Conservation (phyloP, 139 green algal genomes). For the Auxenochlorella pyrenoidosa region DNA sequence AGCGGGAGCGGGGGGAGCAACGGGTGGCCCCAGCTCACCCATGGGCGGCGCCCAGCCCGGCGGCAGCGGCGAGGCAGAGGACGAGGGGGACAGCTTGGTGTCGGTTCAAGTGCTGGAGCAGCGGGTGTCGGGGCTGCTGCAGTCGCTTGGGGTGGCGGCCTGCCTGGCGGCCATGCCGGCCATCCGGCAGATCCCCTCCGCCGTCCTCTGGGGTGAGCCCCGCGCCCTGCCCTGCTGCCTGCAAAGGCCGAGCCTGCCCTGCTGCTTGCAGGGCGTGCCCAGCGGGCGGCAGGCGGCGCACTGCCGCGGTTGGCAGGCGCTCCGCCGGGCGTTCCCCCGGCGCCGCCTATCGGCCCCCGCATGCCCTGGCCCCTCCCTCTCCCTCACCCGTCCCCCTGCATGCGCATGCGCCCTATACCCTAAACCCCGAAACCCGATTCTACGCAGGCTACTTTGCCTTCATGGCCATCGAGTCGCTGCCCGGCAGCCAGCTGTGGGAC, state of each 20-base stretch:
- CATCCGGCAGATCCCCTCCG: slow-evolving; percentile 73
- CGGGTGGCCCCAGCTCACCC: neutral
- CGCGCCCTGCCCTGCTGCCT: neutral
- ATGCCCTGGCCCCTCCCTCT: neutral
- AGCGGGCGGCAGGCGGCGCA: no score
- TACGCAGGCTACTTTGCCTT: slow-evolving; percentile 84
- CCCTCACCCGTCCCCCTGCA: no score
- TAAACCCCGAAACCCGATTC: no score
- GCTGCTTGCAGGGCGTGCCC: neutral
- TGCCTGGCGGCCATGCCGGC: slow-evolving; percentile 76
- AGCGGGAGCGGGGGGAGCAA: neutral
- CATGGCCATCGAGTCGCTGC: slow-evolving; percentile 86
- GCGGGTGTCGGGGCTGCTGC: slow-evolving; percentile 76
- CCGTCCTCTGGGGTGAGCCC: slow-evolving; percentile 70
- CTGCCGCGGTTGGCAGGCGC: neutral
- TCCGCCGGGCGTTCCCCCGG: no score
- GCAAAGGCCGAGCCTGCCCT: neutral
- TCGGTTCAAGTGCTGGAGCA: slow-evolving; percentile 79
- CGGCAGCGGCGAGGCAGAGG: neutral
- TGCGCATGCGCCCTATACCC: no score
- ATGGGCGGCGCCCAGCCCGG: neutral
- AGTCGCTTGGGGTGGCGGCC: slow-evolving; percentile 73
- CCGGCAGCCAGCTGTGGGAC: slow-evolving; percentile 84
- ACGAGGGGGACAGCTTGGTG: slow-evolving; percentile 9
- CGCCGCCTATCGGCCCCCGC: no score